Base-by-base conservation (phyloP, 2,329 filamentous ascomycete genomes). In the Tolypocladium ophioglossoides region DNA sequence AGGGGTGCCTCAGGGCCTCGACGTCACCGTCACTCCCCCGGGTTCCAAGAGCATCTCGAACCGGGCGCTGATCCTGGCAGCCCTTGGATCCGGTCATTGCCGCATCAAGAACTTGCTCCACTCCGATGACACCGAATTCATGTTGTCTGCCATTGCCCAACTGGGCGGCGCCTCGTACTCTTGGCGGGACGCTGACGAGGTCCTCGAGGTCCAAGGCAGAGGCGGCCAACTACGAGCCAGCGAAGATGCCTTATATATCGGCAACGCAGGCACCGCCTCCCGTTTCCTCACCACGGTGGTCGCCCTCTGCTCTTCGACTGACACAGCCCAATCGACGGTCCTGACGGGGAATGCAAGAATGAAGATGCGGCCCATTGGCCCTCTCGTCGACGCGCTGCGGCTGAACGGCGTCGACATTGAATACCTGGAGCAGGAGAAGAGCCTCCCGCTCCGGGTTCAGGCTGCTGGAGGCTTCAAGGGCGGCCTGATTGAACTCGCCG, bases 11-110 rank as follows among this genome's bases (percentile, higher is more conserved):
- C 70, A 76, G 37, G 73, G 74, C 24, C 76, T 89, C 12, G 78
- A 83, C 34, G 83, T 91, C 39, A 84, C 84, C 38, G 91, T 96
- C 62, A 88, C 83, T 4, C 94, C 94, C 24, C 94, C 94, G 1
- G 94, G 94, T 48, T 97, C 94, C 22, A 99, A 99, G 76, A 96
- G 91, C 70, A 91, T 99, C 55, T 99, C 94, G 0, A 99, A 99
- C 71, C 84, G 94, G 47, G 92, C 95, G 37, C 80, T 99, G 40
- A 83, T 99, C n/a, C 79, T 99, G 52, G 94, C 94, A 47, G 94
- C 94, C 14, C 83, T 99, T 35, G 91, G 91, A 37, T 82, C 83
- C 54, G 94, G 94, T 20, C 84, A 85, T 30, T 96, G 91, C 66
- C 86, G 87, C 40, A 87, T 99, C 68, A 91, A 83, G 70, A 97